phyloP scores from a whole-genome alignment of 2,329 filamentous ascomycete genomes.

The Fusarium marasasianum region DNA sequence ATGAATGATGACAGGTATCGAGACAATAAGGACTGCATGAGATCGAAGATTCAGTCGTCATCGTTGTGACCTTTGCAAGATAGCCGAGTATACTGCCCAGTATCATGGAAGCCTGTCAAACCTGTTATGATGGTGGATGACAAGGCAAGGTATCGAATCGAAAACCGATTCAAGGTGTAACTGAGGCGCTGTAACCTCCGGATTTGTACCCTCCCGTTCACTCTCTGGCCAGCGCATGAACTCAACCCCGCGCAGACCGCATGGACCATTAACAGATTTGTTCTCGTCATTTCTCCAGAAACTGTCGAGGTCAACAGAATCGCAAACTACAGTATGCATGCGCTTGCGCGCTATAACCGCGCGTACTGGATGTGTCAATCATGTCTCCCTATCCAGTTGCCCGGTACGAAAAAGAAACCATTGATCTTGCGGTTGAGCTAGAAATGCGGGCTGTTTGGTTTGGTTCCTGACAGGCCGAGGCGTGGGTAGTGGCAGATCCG shows the following conservation, averaged over 20 bases:
- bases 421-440: slow-evolving; percentile 15
- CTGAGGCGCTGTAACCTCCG: slow-evolving; percentile 6
- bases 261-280: neutral
- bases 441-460: slow-evolving; percentile 21
- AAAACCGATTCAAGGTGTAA: neutral
- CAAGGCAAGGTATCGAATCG: slow-evolving; percentile 9
- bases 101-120: slow-evolving; percentile 5
- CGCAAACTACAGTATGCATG: slow-evolving; percentile 9
- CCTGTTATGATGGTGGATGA: slow-evolving; percentile 17
- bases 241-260: slow-evolving; percentile 17
- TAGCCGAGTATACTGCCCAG: neutral
- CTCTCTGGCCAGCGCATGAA: slow-evolving; percentile 18
- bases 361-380: slow-evolving; percentile 17
- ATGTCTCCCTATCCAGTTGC: slow-evolving; percentile 5
- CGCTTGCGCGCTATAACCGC: slow-evolving; percentile 18
- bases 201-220: slow-evolving; percentile 21
- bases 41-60: slow-evolving; percentile 23
- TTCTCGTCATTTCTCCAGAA: slow-evolving; percentile 11
- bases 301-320: neutral
- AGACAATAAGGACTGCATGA: neutral
- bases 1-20: slow-evolving; percentile 3
- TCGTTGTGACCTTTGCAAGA: neutral
- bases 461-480: slow-evolving; percentile 33
- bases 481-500: slow-evolving; percentile 30
- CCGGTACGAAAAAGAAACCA: slow-evolving; percentile 11